A percentile compares a stretch with the other conserved stretches of the same genome.
Evolutionary conservation across 2,329 filamentous ascomycete genomes (phyloP).

Genomic region (Didymella pomorum): DNA sequence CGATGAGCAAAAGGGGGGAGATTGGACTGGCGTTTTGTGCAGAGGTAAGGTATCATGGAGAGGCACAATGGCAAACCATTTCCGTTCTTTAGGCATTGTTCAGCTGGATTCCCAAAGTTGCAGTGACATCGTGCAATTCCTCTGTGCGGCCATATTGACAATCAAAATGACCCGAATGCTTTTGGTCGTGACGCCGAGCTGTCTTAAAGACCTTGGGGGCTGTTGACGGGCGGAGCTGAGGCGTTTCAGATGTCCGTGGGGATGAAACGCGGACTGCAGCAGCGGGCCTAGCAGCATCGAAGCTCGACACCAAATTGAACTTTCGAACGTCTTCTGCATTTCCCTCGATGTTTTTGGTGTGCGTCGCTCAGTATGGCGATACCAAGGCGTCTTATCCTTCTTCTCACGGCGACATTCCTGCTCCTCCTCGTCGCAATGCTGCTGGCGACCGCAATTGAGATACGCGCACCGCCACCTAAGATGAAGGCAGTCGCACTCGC

Average conservation of each 20-base stretch:
- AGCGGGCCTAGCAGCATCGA: slow-evolving; percentile 17
- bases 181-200: not conserved
- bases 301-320: slow-evolving; percentile 5
- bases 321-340: not conserved
- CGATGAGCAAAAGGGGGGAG: no score
- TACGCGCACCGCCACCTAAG: slow-evolving; percentile 34
- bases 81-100: no score
- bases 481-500: slow-evolving; percentile 36
- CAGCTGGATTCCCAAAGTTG: no score
- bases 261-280: slow-evolving; percentile 34
- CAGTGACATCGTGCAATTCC: not conserved
- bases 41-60: not conserved
- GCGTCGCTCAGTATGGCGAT: slow-evolving; percentile 26
- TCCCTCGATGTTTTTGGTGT: not conserved
- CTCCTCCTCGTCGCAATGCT: slow-evolving; percentile 43
- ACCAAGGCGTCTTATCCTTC: slow-evolving; percentile 32
- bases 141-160: not conserved
- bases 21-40: not conserved
- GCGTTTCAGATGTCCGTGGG: slow-evolving; percentile 24
- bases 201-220: not conserved
- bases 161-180: not conserved
- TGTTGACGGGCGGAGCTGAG: not conserved
- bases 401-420: slow-evolving; percentile 36
- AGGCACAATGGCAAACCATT: not conserved
- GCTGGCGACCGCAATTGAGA: slow-evolving; percentile 39